phyloP scores from a whole-genome alignment of 1,139 yeast species.

The Hyphopichia fennica region DNA sequence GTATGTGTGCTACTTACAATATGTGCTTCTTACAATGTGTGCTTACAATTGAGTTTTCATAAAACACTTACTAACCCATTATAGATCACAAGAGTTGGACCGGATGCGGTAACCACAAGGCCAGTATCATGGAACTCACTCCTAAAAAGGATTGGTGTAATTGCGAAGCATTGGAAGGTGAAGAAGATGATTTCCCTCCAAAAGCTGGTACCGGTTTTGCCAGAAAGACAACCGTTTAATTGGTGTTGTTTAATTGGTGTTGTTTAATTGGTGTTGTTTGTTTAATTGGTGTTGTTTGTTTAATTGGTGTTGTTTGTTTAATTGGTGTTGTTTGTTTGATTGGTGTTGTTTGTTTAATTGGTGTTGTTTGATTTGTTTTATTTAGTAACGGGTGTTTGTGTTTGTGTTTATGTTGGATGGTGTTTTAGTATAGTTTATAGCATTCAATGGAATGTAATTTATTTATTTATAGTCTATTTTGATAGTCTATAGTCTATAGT shows the following conservation, averaged over 20 bases:
- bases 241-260: too few species aligned
- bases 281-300: too few species aligned
- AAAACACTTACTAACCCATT: conserved; percentile 10
- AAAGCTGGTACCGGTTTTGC: conserved; percentile 46
- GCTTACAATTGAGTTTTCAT: too few species aligned
- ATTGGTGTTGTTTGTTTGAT: not conserved
- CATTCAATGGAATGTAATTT: too few species aligned
- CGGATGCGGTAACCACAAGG: conserved; percentile 22
- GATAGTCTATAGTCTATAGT: too few species aligned
- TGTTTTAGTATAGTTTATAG: too few species aligned
- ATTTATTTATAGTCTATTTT: too few species aligned
- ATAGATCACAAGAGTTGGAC: conserved; percentile 24
- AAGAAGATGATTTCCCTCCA: conserved; percentile 36
- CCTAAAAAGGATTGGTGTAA: conserved; percentile 27
- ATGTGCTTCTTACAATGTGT: not conserved
- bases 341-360: not conserved
- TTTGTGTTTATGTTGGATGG: too few species aligned
- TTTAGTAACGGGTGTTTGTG: not conserved
- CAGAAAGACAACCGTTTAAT: conserved; percentile 16
- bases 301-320: too few species aligned
- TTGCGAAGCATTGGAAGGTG: conserved; percentile 23
- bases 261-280: too few species aligned
- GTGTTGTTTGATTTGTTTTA: not conserved
- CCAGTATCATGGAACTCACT: conserved; percentile 19
- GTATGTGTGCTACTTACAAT: conserved; percentile 19